Conservation (phyloP, 805 yeast species). For the Metschnikowia vanudenii region DNA sequence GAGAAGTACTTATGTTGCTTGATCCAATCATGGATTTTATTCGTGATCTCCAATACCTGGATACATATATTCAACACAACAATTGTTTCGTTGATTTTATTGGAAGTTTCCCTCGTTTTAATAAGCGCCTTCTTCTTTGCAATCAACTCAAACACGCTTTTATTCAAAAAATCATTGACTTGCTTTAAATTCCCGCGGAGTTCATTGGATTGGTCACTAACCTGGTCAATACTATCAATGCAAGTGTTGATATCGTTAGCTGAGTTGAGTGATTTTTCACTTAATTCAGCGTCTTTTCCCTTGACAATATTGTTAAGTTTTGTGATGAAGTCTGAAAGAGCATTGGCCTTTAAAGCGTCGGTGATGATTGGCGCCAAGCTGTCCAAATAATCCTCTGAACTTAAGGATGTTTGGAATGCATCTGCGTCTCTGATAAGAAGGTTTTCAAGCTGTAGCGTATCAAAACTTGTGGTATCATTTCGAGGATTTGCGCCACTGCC, state of each 20-base stretch:
- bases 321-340: constrained; percentile 55
- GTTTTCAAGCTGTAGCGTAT: constrained; percentile 35
- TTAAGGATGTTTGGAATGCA: constrained; percentile 45
- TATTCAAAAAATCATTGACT: constrained; percentile 57
- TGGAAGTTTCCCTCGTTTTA: constrained; percentile 59
- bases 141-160: constrained; percentile 65
- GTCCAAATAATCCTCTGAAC: constrained; percentile 71
- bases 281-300: constrained; percentile 62
- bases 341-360: constrained; percentile 54
- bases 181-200: constrained; percentile 54
- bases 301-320: constrained; percentile 56
- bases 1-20: constrained; percentile 74
- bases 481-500: background rate
- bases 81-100: constrained; percentile 69
- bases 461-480: constrained; percentile 13
- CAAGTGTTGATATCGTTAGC: constrained; percentile 57
- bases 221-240: constrained; percentile 59
- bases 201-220: constrained; percentile 55
- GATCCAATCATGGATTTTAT: constrained; percentile 79
- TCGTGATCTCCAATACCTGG: constrained; percentile 81
- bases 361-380: constrained; percentile 75
- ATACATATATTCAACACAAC: constrained; percentile 68
- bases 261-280: constrained; percentile 57
- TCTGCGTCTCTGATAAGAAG: constrained; percentile 41
- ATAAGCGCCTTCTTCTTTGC: constrained; percentile 58